Conservation (phyloP, 208 protist genomes). For the Wallacemonas rigidus region DNA sequence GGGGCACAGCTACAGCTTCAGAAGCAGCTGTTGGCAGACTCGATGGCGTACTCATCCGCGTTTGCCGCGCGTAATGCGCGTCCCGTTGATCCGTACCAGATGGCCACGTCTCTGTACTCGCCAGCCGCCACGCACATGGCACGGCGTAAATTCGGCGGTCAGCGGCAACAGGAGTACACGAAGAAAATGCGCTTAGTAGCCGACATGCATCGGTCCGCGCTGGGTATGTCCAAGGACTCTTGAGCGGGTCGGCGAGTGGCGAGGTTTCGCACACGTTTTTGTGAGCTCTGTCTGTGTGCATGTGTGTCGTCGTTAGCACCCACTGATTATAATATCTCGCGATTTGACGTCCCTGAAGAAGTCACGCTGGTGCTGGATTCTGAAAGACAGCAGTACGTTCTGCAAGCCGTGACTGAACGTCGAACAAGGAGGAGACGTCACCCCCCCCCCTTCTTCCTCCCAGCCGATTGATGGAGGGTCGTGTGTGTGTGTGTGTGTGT, state of each 20-base stretch:
- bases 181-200: constrained; percentile 40
- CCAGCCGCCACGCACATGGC: constrained; percentile 34
- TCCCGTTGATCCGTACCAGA: constrained; percentile 38
- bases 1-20: constrained; percentile 36
- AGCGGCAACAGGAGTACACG: constrained; percentile 41
- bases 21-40: constrained; percentile 38
- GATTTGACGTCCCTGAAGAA: too few species aligned
- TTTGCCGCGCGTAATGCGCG: constrained; percentile 50
- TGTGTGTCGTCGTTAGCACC: background rate
- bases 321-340: too few species aligned
- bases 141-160: constrained; percentile 46
- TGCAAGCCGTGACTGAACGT: too few species aligned
- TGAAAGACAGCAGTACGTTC: too few species aligned
- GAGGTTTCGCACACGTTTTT: background rate
- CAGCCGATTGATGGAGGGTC: too few species aligned
- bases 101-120: constrained; percentile 55
- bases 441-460: too few species aligned
- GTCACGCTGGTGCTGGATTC: too few species aligned
- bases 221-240: constrained; percentile 13
- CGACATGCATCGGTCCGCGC: constrained; percentile 21
- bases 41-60: constrained; percentile 53
- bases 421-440: too few species aligned
- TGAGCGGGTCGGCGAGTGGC: background rate
- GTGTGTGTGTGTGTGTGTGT: too few species aligned
- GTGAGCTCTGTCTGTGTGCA: background rate